phyloP scores from a whole-genome alignment of 148 eudicot species.

The Gaultheria prostrata region DNA sequence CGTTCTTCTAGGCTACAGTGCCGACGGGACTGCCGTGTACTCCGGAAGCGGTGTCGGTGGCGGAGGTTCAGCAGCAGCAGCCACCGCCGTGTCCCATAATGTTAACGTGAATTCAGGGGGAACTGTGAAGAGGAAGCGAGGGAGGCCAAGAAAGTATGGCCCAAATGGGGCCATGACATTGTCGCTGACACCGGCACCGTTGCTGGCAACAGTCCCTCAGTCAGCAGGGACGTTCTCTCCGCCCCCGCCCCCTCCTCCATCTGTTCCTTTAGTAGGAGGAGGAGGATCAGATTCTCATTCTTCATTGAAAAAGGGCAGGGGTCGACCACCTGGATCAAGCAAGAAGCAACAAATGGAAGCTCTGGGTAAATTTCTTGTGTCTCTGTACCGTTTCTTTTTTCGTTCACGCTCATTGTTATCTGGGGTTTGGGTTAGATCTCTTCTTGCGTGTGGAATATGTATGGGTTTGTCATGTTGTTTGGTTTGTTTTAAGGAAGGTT shows the following conservation, averaged over 20 bases:
- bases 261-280: not conserved
- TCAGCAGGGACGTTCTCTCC: constrained; percentile 16
- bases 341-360: constrained; percentile 43
- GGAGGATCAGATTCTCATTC: constrained; percentile 10
- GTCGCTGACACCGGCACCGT: constrained; percentile 8
- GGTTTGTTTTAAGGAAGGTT: not conserved
- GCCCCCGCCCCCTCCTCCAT: not conserved
- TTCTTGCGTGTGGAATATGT: constrained; percentile 13
- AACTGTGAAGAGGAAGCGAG: constrained; percentile 43
- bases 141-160: constrained; percentile 56
- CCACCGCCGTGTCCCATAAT: constrained; percentile 8
- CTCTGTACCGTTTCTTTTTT: not conserved
- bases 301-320: constrained; percentile 39
- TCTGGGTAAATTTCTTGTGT: constrained; percentile 24
- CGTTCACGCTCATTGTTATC: not conserved
- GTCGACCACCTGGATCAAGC: constrained; percentile 53
- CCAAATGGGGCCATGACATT: constrained; percentile 41
- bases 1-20: constrained; percentile 23
- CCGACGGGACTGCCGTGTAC: constrained; percentile 27
- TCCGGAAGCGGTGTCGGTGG: constrained; percentile 11
- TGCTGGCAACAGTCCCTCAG: constrained; percentile 12
- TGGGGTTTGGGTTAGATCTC: not conserved
- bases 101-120: constrained; percentile 20
- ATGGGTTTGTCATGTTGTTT: not conserved
- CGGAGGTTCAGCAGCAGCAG: not conserved